Conservation (phyloP, 305 asterid genomes). For the Fraxinus sp. region DNA sequence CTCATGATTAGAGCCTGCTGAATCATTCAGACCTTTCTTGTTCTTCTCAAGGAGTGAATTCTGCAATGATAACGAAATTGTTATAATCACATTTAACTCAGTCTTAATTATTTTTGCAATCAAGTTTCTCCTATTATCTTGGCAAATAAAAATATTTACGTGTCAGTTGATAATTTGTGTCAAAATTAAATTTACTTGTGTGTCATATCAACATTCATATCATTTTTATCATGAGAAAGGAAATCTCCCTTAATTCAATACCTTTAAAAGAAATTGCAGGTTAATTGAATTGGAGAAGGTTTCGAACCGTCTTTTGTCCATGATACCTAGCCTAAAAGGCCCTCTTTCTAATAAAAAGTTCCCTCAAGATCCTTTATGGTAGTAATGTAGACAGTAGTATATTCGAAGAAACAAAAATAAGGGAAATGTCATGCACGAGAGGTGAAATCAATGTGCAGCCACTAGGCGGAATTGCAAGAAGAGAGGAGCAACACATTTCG, state of each 20-base stretch:
- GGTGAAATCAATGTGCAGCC: not conserved
- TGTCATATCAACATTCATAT: not conserved
- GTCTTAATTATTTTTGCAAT: not conserved
- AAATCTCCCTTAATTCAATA: not conserved
- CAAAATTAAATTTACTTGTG: not conserved
- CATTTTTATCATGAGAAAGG: not conserved
- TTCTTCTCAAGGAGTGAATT: not conserved
- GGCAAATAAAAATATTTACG: not conserved
- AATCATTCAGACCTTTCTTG: not conserved
- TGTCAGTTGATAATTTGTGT: not conserved
- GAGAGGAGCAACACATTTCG: not conserved
- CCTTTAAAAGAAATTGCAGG: not conserved
- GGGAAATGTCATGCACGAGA: not conserved
- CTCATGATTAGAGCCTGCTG: not conserved
- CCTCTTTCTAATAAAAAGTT: not conserved
- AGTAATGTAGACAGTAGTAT: not conserved
- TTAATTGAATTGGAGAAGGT: not conserved
- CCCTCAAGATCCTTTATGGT: not conserved
- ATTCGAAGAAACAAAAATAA: not conserved
- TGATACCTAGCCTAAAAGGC: not conserved
- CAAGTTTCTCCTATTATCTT: not conserved
- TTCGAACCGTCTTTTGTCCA: not conserved
- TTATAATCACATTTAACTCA: not conserved
- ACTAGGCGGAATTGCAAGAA: not conserved
- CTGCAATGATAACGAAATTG: not conserved